phyloP scores from a whole-genome alignment of 805 yeast species.

The Lachancea fermentati region DNA sequence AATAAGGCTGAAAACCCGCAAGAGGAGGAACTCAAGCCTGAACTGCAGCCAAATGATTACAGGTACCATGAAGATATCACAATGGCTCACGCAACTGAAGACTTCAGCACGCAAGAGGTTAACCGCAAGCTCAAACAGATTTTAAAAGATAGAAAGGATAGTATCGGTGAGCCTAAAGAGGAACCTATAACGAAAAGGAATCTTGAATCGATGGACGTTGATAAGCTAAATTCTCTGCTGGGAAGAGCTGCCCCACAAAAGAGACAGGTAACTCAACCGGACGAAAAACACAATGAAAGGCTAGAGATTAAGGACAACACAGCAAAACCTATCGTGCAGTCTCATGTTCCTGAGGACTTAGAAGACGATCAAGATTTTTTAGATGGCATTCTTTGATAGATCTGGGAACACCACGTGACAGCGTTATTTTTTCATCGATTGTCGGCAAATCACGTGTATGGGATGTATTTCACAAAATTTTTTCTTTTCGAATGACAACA shows the following conservation, averaged over 20 bases:
- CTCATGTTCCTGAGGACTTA: conserved; percentile 19
- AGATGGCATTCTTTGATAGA: conserved; percentile 9
- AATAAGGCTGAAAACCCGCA: conserved; percentile 21
- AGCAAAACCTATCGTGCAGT: neutral
- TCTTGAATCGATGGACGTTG: conserved; percentile 19
- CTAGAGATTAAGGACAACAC: neutral
- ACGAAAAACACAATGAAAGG: neutral
- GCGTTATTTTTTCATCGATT: no score
- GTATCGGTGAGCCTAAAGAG: conserved; percentile 3
- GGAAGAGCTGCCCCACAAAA: conserved; percentile 2
- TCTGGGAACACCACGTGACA: neutral
- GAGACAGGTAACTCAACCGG: neutral
- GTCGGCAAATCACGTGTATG: conserved; percentile 1
- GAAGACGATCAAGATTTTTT: conserved; percentile 21
- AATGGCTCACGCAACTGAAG: conserved; percentile 10
- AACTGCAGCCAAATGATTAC: conserved; percentile 19
- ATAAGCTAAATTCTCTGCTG: conserved; percentile 17
- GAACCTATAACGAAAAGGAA: conserved; percentile 16
- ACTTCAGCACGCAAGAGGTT: conserved; percentile 3
- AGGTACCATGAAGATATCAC: conserved; percentile 21
- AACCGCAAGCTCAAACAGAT: conserved; percentile 13
- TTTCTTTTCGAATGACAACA: neutral
- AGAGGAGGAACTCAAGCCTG: conserved; percentile 10
- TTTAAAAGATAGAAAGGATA: conserved; percentile 10
- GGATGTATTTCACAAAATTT: neutral